A percentile compares a stretch with the other conserved stretches of the same genome.
phyloP scores from a whole-genome alignment of 306 rosid species.

The Gillenia trifoliata region DNA sequence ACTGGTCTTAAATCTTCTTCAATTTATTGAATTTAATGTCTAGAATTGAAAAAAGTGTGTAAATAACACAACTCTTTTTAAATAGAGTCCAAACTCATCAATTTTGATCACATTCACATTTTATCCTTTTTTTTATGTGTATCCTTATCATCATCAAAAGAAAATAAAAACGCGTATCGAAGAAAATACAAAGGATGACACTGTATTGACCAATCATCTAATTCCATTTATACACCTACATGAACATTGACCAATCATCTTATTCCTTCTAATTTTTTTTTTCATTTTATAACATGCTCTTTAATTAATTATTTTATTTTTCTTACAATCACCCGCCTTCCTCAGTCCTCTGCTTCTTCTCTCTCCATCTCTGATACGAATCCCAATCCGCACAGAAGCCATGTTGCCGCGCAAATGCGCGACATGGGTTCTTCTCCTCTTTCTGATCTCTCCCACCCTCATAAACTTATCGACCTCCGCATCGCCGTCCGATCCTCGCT shows the following conservation, averaged over 20 bases:
- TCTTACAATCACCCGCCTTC: background rate
- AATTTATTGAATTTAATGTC: too few relatives aligned
- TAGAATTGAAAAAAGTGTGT: too few relatives aligned
- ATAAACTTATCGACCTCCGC: slow-evolving; percentile 26
- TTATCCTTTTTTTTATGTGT: background rate
- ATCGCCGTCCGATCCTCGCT: slow-evolving; percentile 24
- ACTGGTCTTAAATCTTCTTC: too few relatives aligned
- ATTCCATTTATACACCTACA: too few relatives aligned
- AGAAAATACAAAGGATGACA: background rate
- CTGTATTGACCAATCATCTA: too few relatives aligned
- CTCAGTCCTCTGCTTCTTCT: background rate
- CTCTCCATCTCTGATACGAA: slow-evolving; percentile 2
- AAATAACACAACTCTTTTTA: too few relatives aligned
- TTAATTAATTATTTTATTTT: background rate
- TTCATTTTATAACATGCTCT: background rate
- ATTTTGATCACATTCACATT: background rate
- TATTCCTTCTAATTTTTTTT: background rate
- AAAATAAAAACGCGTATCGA: background rate
- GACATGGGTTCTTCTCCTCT: slow-evolving; percentile 43
- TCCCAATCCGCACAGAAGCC: background rate
- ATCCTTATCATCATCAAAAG: background rate
- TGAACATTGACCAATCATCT: background rate
- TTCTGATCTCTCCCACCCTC: slow-evolving; percentile 37
- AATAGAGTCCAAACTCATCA: background rate
- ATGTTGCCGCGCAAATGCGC: slow-evolving; percentile 38